Base-by-base conservation (phyloP, 2,329 filamentous ascomycete genomes). In the Colletotrichum sp. region DNA sequence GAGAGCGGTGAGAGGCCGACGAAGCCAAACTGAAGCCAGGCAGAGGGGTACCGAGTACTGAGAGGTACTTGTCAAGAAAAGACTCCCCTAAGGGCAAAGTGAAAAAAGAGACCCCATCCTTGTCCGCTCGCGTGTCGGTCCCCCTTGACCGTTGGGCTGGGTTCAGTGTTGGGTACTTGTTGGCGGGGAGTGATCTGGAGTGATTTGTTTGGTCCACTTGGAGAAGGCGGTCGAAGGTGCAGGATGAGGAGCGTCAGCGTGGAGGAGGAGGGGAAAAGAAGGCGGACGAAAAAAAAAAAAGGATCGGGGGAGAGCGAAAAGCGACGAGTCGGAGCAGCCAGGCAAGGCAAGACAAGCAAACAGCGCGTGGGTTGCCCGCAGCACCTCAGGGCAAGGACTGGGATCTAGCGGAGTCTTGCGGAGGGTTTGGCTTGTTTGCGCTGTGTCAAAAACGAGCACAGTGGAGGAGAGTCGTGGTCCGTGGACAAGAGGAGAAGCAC, bases 341-440 rank as follows among this genome's bases (percentile, higher is more conserved):
- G 43, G n/a, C 43, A 21, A 30, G 64, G 69, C 69, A 66, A 36
- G 58, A 61, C 69, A 66, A 21, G 62, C 62, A 56, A 70, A 55
- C 68, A 52, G 55, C 43, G 55, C 24, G 38, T 68, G 64, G 52
- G 55, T 56, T 26, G 69, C 28, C 55, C 38, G 69, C 58, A 73
- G 65, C 62, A 48, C 38, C 38, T 48, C 38, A 15, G 26, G 24
- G 26, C 36, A 65, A 52, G 24, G 69, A 56, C 72, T 56, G 36
- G 58, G 70, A 66, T 32, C 71, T 66, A 75, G 74, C 71, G 74
- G 74, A 76, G 71, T 70, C 66, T 76, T 71, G 71, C 73, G 65
- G 74, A 74, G 74, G 70, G 64, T 43, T 58, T 43, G 69, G 55
- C 64, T 24, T 55, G 48, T 21, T 36, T 73, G 52, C 66, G 58